phyloP scores from a whole-genome alignment of 768 basidiomycete genomes.

The Amanita subjunquillea region DNA sequence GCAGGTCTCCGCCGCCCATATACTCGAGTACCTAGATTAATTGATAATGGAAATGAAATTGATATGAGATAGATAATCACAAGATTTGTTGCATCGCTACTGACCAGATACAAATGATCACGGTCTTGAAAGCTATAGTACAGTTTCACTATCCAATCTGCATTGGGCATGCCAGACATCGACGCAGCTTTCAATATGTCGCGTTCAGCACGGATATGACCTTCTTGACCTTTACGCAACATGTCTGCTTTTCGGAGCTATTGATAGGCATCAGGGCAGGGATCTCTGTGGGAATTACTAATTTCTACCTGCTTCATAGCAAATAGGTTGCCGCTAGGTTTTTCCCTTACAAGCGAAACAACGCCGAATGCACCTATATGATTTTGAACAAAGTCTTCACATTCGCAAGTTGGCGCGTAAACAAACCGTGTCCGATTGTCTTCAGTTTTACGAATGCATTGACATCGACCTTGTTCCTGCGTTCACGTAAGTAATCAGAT shows the following conservation, averaged over 20 bases:
- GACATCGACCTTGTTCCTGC: conserved; percentile 71
- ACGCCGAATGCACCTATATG: conserved; percentile 86
- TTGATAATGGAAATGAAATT: conserved; percentile 35
- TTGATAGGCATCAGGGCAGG: conserved; percentile 9
- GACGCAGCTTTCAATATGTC: conserved; percentile 90
- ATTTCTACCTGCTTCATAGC: conserved; percentile 89
- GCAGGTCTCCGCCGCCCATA: conserved; percentile 94
- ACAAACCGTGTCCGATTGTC: conserved; percentile 86
- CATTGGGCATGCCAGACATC: conserved; percentile 58
- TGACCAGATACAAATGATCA: conserved; percentile 89
- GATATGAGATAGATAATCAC: conserved; percentile 27
- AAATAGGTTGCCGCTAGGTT: conserved; percentile 66
- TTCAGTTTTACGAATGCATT: conserved; percentile 84
- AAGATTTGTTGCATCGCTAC: conserved; percentile 18
- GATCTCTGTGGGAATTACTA: neutral
- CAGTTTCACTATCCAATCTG: conserved; percentile 90
- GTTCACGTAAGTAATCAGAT: conserved; percentile 80
- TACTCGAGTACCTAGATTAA: conserved; percentile 72
- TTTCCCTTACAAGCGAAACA: conserved; percentile 85
- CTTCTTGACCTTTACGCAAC: conserved; percentile 95
- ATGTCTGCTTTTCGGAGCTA: conserved; percentile 85
- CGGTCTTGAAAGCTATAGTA: conserved; percentile 93
- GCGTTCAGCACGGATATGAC: conserved; percentile 92
- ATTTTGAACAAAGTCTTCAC: conserved; percentile 13
- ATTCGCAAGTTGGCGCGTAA: conserved; percentile 10